Evolutionary conservation across 2,329 filamentous ascomycete genomes (phyloP).

Genomic region (Fusarium sp.): DNA sequence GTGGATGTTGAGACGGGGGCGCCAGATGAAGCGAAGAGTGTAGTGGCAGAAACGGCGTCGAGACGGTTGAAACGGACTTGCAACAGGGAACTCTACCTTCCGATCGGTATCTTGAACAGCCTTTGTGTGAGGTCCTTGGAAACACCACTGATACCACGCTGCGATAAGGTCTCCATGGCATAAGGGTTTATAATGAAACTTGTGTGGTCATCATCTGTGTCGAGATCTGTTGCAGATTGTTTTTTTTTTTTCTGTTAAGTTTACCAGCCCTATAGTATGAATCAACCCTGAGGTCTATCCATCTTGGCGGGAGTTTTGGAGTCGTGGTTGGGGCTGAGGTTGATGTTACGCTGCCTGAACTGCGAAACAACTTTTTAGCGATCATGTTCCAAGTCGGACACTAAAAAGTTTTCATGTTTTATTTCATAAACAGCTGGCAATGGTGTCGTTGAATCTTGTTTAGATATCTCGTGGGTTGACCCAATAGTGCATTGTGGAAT

Average conservation of each 20-base stretch:
- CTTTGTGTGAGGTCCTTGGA: constrained; percentile 39
- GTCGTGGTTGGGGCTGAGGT: neutral
- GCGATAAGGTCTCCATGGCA: neutral
- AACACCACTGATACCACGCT: constrained; percentile 30
- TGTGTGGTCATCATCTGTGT: constrained; percentile 4
- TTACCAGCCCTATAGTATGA: constrained; percentile 27
- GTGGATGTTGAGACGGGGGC: constrained; percentile 11
- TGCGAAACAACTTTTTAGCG: neutral
- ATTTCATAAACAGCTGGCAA: neutral
- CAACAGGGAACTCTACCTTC: constrained; percentile 34
- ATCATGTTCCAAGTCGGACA: neutral
- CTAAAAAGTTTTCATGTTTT: constrained; percentile 6
- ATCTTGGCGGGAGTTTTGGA: constrained; percentile 24
- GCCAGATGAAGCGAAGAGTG: constrained; percentile 23
- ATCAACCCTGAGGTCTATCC: constrained; percentile 11
- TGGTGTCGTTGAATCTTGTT: constrained; percentile 7
- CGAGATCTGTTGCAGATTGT: constrained; percentile 26
- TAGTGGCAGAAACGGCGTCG: constrained; percentile 28
- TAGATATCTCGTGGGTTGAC: neutral
- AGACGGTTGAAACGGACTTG: constrained; percentile 45
- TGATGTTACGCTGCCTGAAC: constrained; percentile 13
- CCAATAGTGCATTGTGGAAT: too few relatives aligned
- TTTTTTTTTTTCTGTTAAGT: constrained; percentile 16
- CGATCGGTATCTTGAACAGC: constrained; percentile 28
- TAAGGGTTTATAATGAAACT: constrained; percentile 27